phyloP scores from a whole-genome alignment of 176 grass and related monocot genomes.

The Carex myosuroides region DNA sequence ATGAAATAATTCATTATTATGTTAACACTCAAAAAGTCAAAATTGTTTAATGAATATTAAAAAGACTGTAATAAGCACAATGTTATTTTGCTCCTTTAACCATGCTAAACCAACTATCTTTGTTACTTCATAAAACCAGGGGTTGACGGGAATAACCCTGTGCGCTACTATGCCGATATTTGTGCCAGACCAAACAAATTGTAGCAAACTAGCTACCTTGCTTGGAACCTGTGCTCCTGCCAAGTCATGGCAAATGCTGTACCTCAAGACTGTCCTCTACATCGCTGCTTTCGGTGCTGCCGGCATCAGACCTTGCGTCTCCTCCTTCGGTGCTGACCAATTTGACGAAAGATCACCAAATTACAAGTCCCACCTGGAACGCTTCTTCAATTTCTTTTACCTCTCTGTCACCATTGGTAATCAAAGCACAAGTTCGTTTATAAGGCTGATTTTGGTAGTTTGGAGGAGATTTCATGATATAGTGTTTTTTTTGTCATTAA shows the following conservation, averaged over 20 bases:
- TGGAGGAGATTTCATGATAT: background rate
- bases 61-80: background rate
- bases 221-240: constrained; percentile 48
- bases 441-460: background rate
- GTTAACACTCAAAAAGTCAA: background rate
- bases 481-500: background rate
- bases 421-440: background rate
- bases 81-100: background rate
- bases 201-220: constrained; percentile 57
- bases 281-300: constrained; percentile 59
- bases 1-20: background rate
- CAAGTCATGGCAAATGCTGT: constrained; percentile 64
- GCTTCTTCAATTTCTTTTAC: constrained; percentile 91
- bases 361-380: constrained; percentile 64
- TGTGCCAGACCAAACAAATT: constrained; percentile 37
- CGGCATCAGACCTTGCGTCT: constrained; percentile 83
- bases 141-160: constrained; percentile 67
- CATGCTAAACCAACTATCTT: constrained; percentile 31
- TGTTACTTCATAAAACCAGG: constrained; percentile 16
- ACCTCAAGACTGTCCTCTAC: constrained; percentile 74
- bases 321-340: constrained; percentile 89
- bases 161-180: constrained; percentile 51
- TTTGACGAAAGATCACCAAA: constrained; percentile 51
- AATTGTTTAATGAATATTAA: background rate
- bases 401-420: constrained; percentile 64